Conservation (phyloP, 2,329 filamentous ascomycete species). For the Bretziella fagacearum region DNA sequence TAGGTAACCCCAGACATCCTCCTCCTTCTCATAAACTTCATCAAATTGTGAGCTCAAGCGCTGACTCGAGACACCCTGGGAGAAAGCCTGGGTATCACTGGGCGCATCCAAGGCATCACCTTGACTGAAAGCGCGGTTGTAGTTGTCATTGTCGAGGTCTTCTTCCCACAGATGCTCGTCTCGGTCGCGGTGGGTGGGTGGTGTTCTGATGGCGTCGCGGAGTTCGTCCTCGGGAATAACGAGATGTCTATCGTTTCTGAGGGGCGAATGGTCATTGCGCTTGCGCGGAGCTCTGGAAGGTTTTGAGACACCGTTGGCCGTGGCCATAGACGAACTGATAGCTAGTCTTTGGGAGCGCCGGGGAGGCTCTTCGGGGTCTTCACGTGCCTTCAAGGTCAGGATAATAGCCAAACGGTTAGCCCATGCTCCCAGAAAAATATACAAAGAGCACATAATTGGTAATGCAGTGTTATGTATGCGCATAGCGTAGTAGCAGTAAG, state of each 20-base stretch:
- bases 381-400: constrained; percentile 7
- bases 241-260: not conserved
- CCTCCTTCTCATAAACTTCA: constrained; percentile 63
- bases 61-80: constrained; percentile 1
- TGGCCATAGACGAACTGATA: not conserved
- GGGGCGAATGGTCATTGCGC: not conserved
- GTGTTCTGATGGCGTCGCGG: constrained; percentile 2
- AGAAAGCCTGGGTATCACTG: constrained; percentile 11
- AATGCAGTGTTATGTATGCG: not conserved
- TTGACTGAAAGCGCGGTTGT: constrained; percentile 6
- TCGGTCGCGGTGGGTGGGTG: not conserved
- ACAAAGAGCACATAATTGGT: constrained; percentile 1
- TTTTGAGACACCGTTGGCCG: constrained; percentile 1
- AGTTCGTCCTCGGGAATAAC: not conserved
- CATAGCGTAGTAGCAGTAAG: not conserved
- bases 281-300: not conserved
- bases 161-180: not conserved
- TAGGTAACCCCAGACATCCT: constrained; percentile 92
- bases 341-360: constrained; percentile 11
- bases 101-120: not conserved
- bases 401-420: constrained; percentile 6
- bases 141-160: constrained; percentile 4
- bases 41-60: constrained; percentile 35
- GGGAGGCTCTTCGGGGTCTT: not conserved
- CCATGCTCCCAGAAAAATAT: constrained; percentile 3